Base-by-base conservation (phyloP, 139 green algal species). In the Chloropicon primus region DNA sequence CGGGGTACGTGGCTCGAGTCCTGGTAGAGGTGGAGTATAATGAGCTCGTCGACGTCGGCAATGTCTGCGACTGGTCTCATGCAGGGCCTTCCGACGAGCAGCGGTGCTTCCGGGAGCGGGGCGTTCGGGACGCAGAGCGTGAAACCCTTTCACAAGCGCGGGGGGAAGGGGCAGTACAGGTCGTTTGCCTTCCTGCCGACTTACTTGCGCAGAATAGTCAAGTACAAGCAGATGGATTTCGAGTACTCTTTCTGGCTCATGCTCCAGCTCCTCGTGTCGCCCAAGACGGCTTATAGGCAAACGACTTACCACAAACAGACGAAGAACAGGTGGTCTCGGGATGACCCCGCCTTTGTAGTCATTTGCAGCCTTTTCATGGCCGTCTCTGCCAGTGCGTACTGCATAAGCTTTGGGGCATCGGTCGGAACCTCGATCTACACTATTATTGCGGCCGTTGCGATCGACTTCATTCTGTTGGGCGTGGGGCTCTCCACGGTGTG, bases 211-310 rank as follows among this genome's bases (percentile, higher is more conserved):
- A 80, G 91, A 0, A 79, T 96, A 24, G 74, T 92, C 28, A 92
- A 92, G 72, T 90, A 90, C 0, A 87, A 76, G 27, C 83, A 88
- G 28, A 86, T 88, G 83, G 94, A 98, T 74, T 86, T 96, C 1
- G 92, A 98, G 83, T 98, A 96, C 81, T 93, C 91, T 0, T 90
- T 97, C 24, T 98, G 94, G 94, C 84, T 96, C 25, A 98, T 98
- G 92, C 77, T 93, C 76, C 92, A 98, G 84, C 87, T 98, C 21
- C 92, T 88, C 81, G 82, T 92, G 1, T 91, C 93, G 1, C 94
- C 94, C 26, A 96, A 96, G 77, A 96, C 91, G 82, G 92, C 91
- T 71, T 98, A 98, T 78, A 90, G 92, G 24, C 94, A 98, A 83
- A 95, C 92, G 0, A 88, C 93, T 0, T 98, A 98, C 76, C 94